Evolutionary conservation across 1,139 yeast species (phyloP).

Genomic region (Candida smagusa): DNA sequence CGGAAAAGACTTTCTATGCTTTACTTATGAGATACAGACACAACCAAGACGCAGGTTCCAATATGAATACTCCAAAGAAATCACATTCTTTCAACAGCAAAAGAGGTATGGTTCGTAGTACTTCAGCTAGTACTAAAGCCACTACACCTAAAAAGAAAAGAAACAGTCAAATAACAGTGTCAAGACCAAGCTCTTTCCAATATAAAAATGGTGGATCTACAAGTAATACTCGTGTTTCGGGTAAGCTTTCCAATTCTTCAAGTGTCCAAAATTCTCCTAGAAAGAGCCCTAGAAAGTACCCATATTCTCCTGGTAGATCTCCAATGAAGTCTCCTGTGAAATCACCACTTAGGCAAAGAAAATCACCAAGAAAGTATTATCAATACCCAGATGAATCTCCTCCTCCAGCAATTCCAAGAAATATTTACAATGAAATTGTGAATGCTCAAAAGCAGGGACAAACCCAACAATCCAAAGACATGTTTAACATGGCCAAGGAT

Average conservation of each 20-base stretch:
- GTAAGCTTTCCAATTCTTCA: slow-evolving; percentile 29
- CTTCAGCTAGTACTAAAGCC: slow-evolving; percentile 11
- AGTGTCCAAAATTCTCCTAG: slow-evolving; percentile 34
- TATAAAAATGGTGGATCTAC: slow-evolving; percentile 13
- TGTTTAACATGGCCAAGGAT: slow-evolving; percentile 4
- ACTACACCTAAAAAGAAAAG: slow-evolving; percentile 17
- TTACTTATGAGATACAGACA: slow-evolving; percentile 55
- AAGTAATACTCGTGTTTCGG: slow-evolving; percentile 21
- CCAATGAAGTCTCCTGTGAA: slow-evolving; percentile 16
- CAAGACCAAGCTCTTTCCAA: slow-evolving; percentile 19
- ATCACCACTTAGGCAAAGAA: slow-evolving; percentile 7
- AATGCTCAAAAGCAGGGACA: slow-evolving; percentile 31
- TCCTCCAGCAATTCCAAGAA: slow-evolving; percentile 41
- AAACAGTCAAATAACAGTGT: slow-evolving; percentile 15
- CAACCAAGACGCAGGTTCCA: slow-evolving; percentile 34
- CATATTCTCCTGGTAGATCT: slow-evolving; percentile 22
- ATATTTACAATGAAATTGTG: slow-evolving; percentile 46
- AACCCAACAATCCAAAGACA: slow-evolving; percentile 28
- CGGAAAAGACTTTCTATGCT: slow-evolving; percentile 76
- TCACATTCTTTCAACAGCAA: slow-evolving; percentile 17
- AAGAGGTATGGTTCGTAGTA: slow-evolving; percentile 20
- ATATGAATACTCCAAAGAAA: slow-evolving; percentile 15
- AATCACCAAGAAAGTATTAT: slow-evolving; percentile 15
- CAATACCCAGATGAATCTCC: slow-evolving; percentile 24
- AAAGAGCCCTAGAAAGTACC: slow-evolving; percentile 20